Evolutionary conservation across 139 green algal genomes (phyloP), one percentile per base, ranked within the genome.

Genomic region (Diplosphaera chodatii): DNA sequence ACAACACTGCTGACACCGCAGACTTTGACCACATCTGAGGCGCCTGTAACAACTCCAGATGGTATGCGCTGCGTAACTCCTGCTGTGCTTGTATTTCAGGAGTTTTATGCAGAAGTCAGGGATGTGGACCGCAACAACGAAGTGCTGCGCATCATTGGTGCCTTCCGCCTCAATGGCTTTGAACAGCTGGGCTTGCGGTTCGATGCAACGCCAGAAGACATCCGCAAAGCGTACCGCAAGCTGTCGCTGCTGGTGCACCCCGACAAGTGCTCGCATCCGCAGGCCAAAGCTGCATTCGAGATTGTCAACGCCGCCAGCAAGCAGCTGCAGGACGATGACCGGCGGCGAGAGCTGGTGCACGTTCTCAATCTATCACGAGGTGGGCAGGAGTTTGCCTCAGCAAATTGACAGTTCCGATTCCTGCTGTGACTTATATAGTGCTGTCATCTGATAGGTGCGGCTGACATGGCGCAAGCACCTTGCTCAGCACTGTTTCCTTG

Each of bases 101-200:
- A 85, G 32, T 98, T 98, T 66, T 97, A 95, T 59, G 66, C 75
- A 3, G 92, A 97, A 32, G 74, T 98, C 40, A 86, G 83, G n/a
- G 92, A 92, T 27, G 89, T 93, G 16, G 90, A 97, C 74, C 77
- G 92, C 0, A 89, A 98, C 70, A 95, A 95, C 68, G 94, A 98
- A 69, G 94, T 98, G n/a, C 87, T 91, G 67, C 87, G 94, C 34
- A 91, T 98, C 13, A 73, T 98, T 32, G 83, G 80, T 48, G 87
- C 90, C 2, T 98, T 98, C 85, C 97, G 98, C 78, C 84, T 98
- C 8, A 98, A 98, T 68, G 94, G 94, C 0, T 98, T 89, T 79
- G 94, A 98, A 76, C 87, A 96, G 69, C 78, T 98, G 13, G 90
- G 89, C 67, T 73, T 98, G 69, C 71, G 75, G 0, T 96, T 96